Percentiles rank a stretch among this genome's conserved stretches.
Evolutionary conservation across 306 rosid species (phyloP).

Genomic region (Cicer chorassanicum): DNA sequence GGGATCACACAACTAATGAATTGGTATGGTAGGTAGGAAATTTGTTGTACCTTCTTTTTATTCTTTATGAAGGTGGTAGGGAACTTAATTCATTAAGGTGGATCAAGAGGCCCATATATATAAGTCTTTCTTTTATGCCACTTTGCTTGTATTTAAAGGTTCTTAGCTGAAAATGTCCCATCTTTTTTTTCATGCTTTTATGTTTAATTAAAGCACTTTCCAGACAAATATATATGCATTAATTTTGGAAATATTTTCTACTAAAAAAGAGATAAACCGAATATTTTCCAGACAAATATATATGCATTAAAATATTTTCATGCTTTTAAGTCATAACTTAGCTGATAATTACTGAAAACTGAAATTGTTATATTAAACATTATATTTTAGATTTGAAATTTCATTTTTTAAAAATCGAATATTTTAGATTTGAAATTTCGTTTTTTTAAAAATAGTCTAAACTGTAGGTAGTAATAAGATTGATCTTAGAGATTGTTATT

Average conservation of each 20-base stretch:
- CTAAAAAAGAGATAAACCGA: background rate
- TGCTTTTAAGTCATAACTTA: too few relatives aligned
- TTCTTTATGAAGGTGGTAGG: conserved; percentile 38
- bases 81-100: conserved; percentile 28
- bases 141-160: conserved; percentile 50
- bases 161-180: conserved; percentile 33
- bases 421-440: too few relatives aligned
- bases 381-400: too few relatives aligned
- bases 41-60: conserved; percentile 19
- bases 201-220: conserved; percentile 25
- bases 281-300: background rate
- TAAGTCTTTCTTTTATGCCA: conserved; percentile 31
- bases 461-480: too few relatives aligned
- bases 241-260: conserved; percentile 21
- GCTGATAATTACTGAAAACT: too few relatives aligned
- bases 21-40: conserved; percentile 46
- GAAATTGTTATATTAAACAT: too few relatives aligned
- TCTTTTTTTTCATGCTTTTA: conserved; percentile 20
- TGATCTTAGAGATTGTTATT: too few relatives aligned
- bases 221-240: background rate
- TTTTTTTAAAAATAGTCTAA: too few relatives aligned
- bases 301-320: conserved; percentile 5
- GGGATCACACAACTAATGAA: conserved; percentile 20
- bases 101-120: conserved; percentile 3
- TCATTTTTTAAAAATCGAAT: too few relatives aligned